Evolutionary conservation across 2,329 filamentous ascomycete genomes (phyloP).

Genomic region (Dothistroma septosporum): DNA sequence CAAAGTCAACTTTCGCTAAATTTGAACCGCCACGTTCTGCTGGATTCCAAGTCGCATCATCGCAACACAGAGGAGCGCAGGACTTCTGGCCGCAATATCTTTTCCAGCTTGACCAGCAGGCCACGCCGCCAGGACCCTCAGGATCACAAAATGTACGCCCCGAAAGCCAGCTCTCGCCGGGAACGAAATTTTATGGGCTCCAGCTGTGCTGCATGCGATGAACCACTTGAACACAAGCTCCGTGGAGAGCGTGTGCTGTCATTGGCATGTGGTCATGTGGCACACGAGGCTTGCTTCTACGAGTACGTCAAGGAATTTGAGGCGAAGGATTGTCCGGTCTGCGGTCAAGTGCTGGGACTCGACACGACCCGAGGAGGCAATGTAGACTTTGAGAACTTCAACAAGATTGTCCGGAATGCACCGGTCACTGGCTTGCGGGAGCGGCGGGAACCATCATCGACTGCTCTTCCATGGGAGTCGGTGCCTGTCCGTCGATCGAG

Average conservation of each 20-base stretch:
- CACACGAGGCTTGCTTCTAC: slow-evolving; percentile 97
- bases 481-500: slow-evolving; percentile 18
- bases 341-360: slow-evolving; percentile 83
- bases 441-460: slow-evolving; percentile 35
- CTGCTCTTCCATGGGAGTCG: slow-evolving; percentile 64
- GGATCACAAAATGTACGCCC: slow-evolving; percentile 34
- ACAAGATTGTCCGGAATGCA: slow-evolving; percentile 81
- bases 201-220: slow-evolving; percentile 92
- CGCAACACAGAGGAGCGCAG: slow-evolving; percentile 12
- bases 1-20: slow-evolving; percentile 20
- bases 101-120: slow-evolving; percentile 16
- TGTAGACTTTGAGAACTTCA: slow-evolving; percentile 77
- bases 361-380: slow-evolving; percentile 92
- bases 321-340: slow-evolving; percentile 88
- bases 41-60: slow-evolving; percentile 8
- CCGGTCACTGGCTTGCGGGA: slow-evolving; percentile 47
- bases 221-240: slow-evolving; percentile 90
- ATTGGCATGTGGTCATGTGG: slow-evolving; percentile 94
- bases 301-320: slow-evolving; percentile 96
- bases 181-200: slow-evolving; percentile 92
- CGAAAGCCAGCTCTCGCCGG: slow-evolving; percentile 51
- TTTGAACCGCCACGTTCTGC: slow-evolving; percentile 17
- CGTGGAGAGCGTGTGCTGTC: slow-evolving; percentile 91
- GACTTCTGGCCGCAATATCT: slow-evolving; percentile 12
- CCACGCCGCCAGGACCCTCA: slow-evolving; percentile 22